phyloP scores from a whole-genome alignment of 2,329 filamentous ascomycete species.

The Pezicula carpinea region DNA sequence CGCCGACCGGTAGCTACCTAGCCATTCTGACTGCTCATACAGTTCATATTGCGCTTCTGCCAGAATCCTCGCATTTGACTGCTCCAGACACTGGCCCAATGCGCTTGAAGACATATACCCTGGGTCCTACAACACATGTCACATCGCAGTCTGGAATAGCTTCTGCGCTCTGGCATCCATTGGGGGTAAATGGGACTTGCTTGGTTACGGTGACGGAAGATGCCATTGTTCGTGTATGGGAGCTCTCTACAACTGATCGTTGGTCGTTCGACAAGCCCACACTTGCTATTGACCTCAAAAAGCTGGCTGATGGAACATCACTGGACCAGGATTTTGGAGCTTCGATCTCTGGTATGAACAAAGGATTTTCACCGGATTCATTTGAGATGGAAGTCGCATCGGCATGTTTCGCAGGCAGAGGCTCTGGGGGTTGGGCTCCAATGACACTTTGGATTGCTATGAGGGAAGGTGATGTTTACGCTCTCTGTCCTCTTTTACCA shows the following conservation, averaged over 20 bases:
- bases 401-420: slow-evolving; percentile 67
- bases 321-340: slow-evolving; percentile 80
- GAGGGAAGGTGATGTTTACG: slow-evolving; percentile 88
- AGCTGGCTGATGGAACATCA: slow-evolving; percentile 78
- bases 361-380: slow-evolving; percentile 80
- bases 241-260: slow-evolving; percentile 75
- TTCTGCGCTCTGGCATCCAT: slow-evolving; percentile 86
- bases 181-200: slow-evolving; percentile 76
- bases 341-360: slow-evolving; percentile 67
- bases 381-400: slow-evolving; percentile 93
- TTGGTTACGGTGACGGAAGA: slow-evolving; percentile 86
- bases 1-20: slow-evolving; percentile 75
- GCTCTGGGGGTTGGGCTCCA: slow-evolving; percentile 80
- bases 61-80: slow-evolving; percentile 72
- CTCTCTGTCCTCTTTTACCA: slow-evolving; percentile 84
- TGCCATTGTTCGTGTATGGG: slow-evolving; percentile 86
- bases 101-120: slow-evolving; percentile 79
- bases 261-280: slow-evolving; percentile 84
- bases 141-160: slow-evolving; percentile 77
- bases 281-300: slow-evolving; percentile 81
- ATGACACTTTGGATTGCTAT: slow-evolving; percentile 99
- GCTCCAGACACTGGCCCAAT: slow-evolving; percentile 63
- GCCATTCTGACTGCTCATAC: slow-evolving; percentile 85
- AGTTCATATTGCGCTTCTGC: slow-evolving; percentile 81
- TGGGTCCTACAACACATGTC: slow-evolving; percentile 91